Base-by-base conservation (phyloP, 768 basidiomycete species). In the Suillus paluster region DNA sequence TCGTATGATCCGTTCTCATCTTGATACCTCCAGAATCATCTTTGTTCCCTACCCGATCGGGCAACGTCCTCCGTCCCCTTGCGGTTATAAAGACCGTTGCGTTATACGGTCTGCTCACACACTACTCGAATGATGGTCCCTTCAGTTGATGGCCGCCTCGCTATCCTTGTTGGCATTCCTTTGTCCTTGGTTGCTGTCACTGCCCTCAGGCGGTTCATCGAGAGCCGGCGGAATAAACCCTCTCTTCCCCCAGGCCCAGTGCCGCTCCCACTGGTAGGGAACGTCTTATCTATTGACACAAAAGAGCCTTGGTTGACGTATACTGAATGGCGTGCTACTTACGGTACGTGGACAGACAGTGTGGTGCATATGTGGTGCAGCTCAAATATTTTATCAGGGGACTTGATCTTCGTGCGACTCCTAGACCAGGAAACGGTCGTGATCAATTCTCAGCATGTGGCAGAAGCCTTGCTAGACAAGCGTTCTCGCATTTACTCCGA, bases 171-270 rank as follows among this genome's bases (percentile, higher is more conserved):
- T 6, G 30, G 30, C 30, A 30, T 30, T 30, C 30, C 6, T 30
- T 30, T 30, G 4, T 30, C 30, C 30, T 30, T 30, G 3, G 30
- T 30, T 6, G 30, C 6, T 6, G 30, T 30, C 4, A 30, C 30
- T 30, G 30, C 30, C 6, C 30, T 30, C 30, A 30, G 30, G 30
- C 30, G 30, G 30, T 30, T 30, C 30, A 30, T 6, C 30, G 30
- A 30, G 30, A 30, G 6, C 30, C 30, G 30, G 6, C 30, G 30
- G 30, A 30, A 30, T 30, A 30, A 30, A 6, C 30, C 30, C 3
- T 46, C 61, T 66, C 77, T 75, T 39, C 83, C 83, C 11, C 84
- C 84, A 50, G 84, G 84, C 10, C 84, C 84, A 5, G 75, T 70
- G 39, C 77, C 78, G 9, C 70, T 76, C 19, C 83, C 82, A 12